phyloP scores from a whole-genome alignment of 352 stramenopile genomes.

The Salisapilia sapeloensis region DNA sequence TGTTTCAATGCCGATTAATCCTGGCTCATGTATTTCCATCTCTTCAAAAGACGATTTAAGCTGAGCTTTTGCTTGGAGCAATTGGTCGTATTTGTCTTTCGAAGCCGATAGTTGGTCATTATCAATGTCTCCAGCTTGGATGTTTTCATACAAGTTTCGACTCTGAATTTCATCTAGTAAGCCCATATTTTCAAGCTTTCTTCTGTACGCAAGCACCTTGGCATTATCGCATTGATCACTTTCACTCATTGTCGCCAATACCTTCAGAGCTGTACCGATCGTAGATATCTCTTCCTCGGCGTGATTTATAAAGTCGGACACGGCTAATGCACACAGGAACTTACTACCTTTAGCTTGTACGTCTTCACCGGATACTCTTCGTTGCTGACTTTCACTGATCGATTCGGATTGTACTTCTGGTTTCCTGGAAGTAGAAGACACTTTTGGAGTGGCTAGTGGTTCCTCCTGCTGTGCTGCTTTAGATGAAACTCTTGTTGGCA shows the following conservation, averaged over 20 bases:
- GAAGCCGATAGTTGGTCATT: too few species aligned
- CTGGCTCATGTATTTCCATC: too few species aligned
- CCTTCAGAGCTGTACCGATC: constrained; percentile 50
- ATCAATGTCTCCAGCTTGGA: too few species aligned
- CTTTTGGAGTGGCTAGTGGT: neutral
- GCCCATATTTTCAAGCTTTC: constrained; percentile 41
- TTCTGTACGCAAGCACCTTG: constrained; percentile 42
- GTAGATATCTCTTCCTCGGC: constrained; percentile 65
- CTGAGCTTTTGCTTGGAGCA: too few species aligned
- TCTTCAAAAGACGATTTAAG: too few species aligned
- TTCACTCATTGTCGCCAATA: constrained; percentile 57
- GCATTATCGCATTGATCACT: constrained; percentile 22
- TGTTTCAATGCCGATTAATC: too few species aligned
- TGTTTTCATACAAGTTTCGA: constrained; percentile 20
- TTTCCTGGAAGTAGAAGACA: neutral
- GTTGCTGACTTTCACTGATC: neutral
- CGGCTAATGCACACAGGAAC: constrained; percentile 46
- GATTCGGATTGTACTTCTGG: neutral
- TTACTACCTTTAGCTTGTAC: constrained; percentile 15
- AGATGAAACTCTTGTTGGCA: constrained; percentile 9
- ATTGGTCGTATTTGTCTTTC: too few species aligned
- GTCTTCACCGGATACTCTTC: constrained; percentile 5
- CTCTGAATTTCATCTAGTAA: constrained; percentile 55
- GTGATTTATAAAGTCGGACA: constrained; percentile 53
- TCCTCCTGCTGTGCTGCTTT: constrained; percentile 1